These are phyloP conservation scores for Acanthamoeba castellanii DNA, from an alignment of 208 protist genomes.

Conservation along the genomic window DNA sequence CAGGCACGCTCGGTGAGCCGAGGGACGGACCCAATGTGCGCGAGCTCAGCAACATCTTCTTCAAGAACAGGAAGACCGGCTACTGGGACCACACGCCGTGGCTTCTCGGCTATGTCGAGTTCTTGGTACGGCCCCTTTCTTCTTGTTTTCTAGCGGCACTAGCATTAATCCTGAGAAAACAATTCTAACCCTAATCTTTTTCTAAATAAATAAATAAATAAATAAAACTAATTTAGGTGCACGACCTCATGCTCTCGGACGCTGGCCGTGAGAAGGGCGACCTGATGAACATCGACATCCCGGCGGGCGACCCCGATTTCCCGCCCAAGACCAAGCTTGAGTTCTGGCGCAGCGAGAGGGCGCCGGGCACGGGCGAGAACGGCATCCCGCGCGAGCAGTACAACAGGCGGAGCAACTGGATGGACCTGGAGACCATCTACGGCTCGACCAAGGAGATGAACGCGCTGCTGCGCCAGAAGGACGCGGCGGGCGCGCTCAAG, in stretches of 20 bases:
- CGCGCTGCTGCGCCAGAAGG: conserved; percentile 10
- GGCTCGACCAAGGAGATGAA: conserved; percentile 20
- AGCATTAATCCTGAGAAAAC: too few species aligned
- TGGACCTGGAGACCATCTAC: conserved; percentile 24
- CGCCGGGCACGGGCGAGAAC: conserved; percentile 11
- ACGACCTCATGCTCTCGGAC: neutral
- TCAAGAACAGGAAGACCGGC: conserved; percentile 50
- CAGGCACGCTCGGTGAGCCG: conserved; percentile 24
- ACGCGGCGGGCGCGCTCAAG: neutral
- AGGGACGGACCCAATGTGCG: conserved; percentile 19
- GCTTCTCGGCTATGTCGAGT: conserved; percentile 42
- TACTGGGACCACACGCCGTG: conserved; percentile 53
- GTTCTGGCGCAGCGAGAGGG: conserved; percentile 8
- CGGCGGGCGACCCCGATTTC: neutral
- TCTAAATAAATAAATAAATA: neutral
- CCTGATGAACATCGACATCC: neutral
- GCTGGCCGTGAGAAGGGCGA: neutral
- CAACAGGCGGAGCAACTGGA: conserved; percentile 34
- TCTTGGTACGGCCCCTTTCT: neutral
- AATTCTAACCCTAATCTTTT: neutral
- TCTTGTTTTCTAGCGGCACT: neutral
- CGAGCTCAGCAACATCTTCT: conserved; percentile 63
- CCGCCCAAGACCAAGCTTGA: conserved; percentile 31
- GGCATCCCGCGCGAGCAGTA: conserved; percentile 28
- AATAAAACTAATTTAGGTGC: neutral